Percentiles rank a stretch among this genome's conserved stretches.
Conservation (phyloP, 345 rosid genomes). For the Lepidium africanum region DNA sequence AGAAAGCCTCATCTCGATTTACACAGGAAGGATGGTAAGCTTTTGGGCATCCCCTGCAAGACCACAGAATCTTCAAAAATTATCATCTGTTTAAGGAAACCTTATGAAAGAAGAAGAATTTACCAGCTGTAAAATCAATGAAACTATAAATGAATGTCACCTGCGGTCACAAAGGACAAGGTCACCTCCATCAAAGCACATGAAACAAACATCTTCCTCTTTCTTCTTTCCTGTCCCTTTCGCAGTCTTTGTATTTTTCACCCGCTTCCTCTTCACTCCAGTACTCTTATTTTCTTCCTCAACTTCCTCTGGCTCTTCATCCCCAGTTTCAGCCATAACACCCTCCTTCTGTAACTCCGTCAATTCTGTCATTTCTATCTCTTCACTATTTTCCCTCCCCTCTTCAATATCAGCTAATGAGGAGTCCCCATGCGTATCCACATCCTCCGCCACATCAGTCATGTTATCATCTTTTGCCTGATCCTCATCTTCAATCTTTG, state of each 20-base stretch:
- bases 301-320: conserved; percentile 37
- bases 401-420: conserved; percentile 26
- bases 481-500: conserved; percentile 11
- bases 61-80: background rate
- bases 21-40: conserved; percentile 95
- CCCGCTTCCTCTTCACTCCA: conserved; percentile 75
- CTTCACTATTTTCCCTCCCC: conserved; percentile 27
- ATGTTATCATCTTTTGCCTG: conserved; percentile 22
- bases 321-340: conserved; percentile 24
- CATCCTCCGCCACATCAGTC: conserved; percentile 25
- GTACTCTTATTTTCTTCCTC: conserved; percentile 42
- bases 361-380: conserved; percentile 11
- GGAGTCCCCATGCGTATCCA: conserved; percentile 24
- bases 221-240: conserved; percentile 53
- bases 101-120: background rate
- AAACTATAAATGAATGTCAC: conserved; percentile 31
- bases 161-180: conserved; percentile 98
- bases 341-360: conserved; percentile 25
- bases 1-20: conserved; percentile 84
- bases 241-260: conserved; percentile 34
- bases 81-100: background rate
- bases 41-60: conserved; percentile 92
- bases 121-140: background rate
- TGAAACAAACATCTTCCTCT: conserved; percentile 97
- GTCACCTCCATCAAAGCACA: conserved; percentile 96